A percentile compares a stretch with the other conserved stretches of the same genome.
Conservation (phyloP, 371 early-diverging fungal species). For the Umbelopsis sp. region DNA sequence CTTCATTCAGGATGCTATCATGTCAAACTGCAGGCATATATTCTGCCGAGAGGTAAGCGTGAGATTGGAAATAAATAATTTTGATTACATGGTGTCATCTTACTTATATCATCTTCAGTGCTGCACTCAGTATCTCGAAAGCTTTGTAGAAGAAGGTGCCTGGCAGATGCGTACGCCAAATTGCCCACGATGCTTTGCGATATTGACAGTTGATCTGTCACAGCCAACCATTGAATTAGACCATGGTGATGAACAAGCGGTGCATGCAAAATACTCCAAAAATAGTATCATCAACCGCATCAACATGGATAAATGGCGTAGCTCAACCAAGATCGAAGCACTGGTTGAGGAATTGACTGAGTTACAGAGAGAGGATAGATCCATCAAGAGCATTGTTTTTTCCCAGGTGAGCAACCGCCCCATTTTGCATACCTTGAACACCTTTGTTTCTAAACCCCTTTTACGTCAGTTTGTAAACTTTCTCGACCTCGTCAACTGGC, state of each 20-base stretch:
- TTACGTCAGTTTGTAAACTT: conserved; percentile 86
- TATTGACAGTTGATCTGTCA: conserved; percentile 81
- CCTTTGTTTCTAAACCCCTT: background rate
- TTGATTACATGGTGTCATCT: no score
- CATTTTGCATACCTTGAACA: background rate
- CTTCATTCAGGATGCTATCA: conserved; percentile 71
- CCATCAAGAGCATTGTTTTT: conserved; percentile 72
- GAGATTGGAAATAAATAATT: no score
- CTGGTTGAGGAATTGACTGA: conserved; percentile 88
- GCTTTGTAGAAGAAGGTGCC: conserved; percentile 37
- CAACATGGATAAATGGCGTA: conserved; percentile 84
- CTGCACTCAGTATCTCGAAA: conserved; percentile 42
- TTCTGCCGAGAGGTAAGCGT: conserved; percentile 75
- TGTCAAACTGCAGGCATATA: conserved; percentile 91
- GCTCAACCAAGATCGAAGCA: conserved; percentile 90
- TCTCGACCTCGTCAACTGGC: conserved; percentile 92
- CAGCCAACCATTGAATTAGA: conserved; percentile 62
- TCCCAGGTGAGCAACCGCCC: conserved; percentile 39
- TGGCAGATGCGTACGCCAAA: conserved; percentile 45
- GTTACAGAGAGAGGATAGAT: conserved; percentile 77
- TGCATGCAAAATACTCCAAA: conserved; percentile 52
- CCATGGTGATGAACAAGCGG: conserved; percentile 28
- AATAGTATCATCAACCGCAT: conserved; percentile 91
- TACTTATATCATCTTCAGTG: conserved; percentile 27
- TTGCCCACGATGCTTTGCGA: conserved; percentile 88